Base-by-base conservation (phyloP, 148 eudicot species). In the Spergularia bocconei region DNA sequence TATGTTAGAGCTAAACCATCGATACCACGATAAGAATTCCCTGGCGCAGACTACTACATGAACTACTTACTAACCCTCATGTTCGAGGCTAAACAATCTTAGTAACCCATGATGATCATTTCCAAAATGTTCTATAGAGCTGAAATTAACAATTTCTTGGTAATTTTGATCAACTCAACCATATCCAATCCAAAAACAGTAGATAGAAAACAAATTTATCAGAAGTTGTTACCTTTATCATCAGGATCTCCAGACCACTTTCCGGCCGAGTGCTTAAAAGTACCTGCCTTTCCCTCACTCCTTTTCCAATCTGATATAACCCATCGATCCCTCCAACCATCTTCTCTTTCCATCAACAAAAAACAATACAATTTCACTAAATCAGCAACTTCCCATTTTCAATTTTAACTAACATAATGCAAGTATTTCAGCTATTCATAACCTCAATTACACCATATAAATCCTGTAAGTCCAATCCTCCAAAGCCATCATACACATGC, bases 221-320 rank as follows among this genome's bases (percentile, higher is more conserved):
- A 58, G 11, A 14, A 53, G 39, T 16, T 12, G 41, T 13, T 78
- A 92, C 97, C 97, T 91, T 83, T 91, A 69, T 93, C 98, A 84
- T 93, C 93, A 78, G 92, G 98, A 87, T 93, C 98, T 62, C 87
- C 94, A 66, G 90, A 72, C 98, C 98, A 93, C 63, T 84, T 91
- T 20, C 98, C 98, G 17, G 97, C 87, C 4, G 97, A 79, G 81
- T 93, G 92, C 89, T 93, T 93, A 70, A 89, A 93, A 5, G 82
- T 74, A 51, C 98, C 98, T 0, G 98, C 98, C 81, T 91, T 93
- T 36, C 97, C 97, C 78, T 93, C 98, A 63, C 78, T 83, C 72
- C 91, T 93, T 72, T 91, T 93, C 98, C 98, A 93, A 75, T 93
- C 98, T 5, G 98, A 93, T 70, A 75, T 70, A 21, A 93, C 94